A percentile compares a stretch with the other conserved stretches of the same genome.
These are phyloP conservation scores for Diaporthe amygdali DNA, from an alignment of 2,329 filamentous ascomycete species.

Conservation along the genomic window DNA sequence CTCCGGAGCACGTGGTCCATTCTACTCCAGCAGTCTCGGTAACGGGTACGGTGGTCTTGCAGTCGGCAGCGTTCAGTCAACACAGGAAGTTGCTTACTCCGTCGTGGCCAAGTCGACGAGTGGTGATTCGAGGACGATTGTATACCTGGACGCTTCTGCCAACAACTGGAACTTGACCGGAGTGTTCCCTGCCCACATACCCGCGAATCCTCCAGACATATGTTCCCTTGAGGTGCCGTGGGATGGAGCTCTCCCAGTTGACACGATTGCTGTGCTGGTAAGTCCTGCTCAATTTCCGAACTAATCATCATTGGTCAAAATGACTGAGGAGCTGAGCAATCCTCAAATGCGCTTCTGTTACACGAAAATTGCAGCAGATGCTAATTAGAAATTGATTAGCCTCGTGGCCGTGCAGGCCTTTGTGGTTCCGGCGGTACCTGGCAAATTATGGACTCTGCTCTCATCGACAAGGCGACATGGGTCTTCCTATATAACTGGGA, in stretches of 20 bases:
- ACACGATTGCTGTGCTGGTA: neutral
- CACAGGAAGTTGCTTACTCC: neutral
- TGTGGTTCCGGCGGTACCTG: neutral
- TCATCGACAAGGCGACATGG: neutral
- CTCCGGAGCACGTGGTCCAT: neutral
- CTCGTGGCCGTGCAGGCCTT: neutral
- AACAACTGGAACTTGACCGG: neutral
- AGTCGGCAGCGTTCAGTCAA: constrained; percentile 3
- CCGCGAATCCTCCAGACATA: neutral
- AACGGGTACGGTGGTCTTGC: neutral
- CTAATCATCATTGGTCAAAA: too few relatives aligned
- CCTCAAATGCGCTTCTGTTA: neutral
- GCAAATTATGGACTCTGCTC: neutral
- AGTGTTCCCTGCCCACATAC: neutral
- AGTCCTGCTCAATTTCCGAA: neutral
- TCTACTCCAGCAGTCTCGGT: neutral
- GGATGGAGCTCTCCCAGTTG: neutral
- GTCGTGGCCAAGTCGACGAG: neutral
- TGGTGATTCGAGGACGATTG: neutral
- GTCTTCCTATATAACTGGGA: neutral
- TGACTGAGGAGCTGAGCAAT: too few relatives aligned
- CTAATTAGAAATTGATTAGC: neutral
- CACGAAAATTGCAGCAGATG: neutral
- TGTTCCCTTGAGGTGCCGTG: neutral
- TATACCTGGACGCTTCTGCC: neutral